Evolutionary conservation across 1,284 basidiomycete genomes (phyloP), one percentile per base, ranked within the genome.

Genomic region (Coniophora puteana): DNA sequence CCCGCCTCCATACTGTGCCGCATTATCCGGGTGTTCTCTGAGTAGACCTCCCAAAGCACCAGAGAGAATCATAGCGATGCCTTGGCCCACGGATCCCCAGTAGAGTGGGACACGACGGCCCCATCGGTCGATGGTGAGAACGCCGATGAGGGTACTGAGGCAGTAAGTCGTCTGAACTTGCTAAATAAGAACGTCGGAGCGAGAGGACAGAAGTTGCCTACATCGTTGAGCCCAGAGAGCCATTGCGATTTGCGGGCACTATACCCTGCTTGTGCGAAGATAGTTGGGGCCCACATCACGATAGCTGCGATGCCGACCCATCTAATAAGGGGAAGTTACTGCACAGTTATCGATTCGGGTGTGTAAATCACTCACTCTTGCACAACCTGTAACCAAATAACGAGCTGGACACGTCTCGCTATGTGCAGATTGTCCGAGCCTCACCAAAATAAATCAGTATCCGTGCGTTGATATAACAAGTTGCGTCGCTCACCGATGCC

Each of bases 271-370:
- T 65, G 59, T 2, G 70, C 59, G 50, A 74, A 73, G 43, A 74
- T 72, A 5, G 67, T 71, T 3, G 72, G 69, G 12, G 71, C 71
- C 40, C 73, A 74, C 4, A 73, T 71, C 1, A 71, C 73, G 41
- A 74, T 70, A 13, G 71, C 71, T 17, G 72, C 69, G 29, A 74
- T 73, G n/a, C 72, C 72, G 14, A 68, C 66, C 71, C 72, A 72
- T 55, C 59, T 63, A 38, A 30, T n/a, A n/a, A 50, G 13, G 23
- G 27, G 22, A 22, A 28, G 27, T 27, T 26, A 16, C n/a, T 8
- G 14, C 29, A n/a, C 29, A 31, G 20, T n/a, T n/a, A 27, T 10
- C n/a, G 26, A 27, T 10, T 27, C 26, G 29, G 7, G 29, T n/a
- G 21, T 39, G 14, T 27, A 8, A 17, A 36, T 28, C 16, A 58